Evolutionary conservation across 441 rosid genomes (phyloP).

Genomic region (Erysimum cheiri): DNA sequence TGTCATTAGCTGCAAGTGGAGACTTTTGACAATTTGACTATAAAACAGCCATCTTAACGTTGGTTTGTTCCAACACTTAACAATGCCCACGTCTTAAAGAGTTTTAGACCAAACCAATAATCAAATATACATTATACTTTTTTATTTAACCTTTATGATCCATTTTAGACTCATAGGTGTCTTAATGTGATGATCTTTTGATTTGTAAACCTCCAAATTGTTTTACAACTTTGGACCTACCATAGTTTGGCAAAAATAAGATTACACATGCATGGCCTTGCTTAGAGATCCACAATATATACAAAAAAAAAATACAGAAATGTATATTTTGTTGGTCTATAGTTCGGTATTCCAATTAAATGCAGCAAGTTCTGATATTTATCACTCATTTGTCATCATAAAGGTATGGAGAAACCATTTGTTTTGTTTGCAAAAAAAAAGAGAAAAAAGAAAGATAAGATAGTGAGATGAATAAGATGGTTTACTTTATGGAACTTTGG

Average conservation of each 20-base stretch:
- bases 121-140: conserved; percentile 8
- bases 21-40: conserved; percentile 39
- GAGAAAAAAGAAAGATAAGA: conserved; percentile 35
- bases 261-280: background rate
- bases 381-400: conserved; percentile 16
- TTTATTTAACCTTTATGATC: conserved; percentile 11
- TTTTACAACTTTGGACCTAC: conserved; percentile 9
- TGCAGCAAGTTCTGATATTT: conserved; percentile 22
- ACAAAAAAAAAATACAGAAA: background rate
- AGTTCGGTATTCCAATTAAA: conserved; percentile 23
- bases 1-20: conserved; percentile 40
- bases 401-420: conserved; percentile 26
- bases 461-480: conserved; percentile 40
- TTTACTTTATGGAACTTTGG: conserved; percentile 37
- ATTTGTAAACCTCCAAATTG: conserved; percentile 23
- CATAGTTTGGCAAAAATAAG: conserved; percentile 19
- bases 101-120: conserved; percentile 39
- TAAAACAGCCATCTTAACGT: conserved; percentile 38
- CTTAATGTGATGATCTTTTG: conserved; percentile 26
- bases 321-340: background rate
- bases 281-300: background rate
- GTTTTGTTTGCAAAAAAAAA: background rate
- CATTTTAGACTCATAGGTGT: conserved; percentile 32
- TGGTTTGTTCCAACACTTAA: conserved; percentile 34
- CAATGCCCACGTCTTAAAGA: conserved; percentile 45